A percentile compares a stretch with the other conserved stretches of the same genome.
Conservation (phyloP, 2,329 filamentous ascomycete genomes). For the Trichoderma guizhouense region DNA sequence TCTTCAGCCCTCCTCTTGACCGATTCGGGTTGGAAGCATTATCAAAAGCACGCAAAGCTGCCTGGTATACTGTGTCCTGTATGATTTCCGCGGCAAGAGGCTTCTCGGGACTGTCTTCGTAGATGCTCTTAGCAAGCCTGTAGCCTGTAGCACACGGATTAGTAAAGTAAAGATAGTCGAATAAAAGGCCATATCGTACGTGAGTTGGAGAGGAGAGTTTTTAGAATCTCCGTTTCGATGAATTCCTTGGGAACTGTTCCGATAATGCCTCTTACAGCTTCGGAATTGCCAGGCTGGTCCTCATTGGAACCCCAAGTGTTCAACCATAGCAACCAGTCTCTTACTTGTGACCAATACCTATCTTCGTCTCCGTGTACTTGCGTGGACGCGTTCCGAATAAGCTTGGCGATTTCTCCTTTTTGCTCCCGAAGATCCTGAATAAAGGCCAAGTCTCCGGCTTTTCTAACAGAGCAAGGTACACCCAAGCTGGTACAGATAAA, state of each 20-base stretch:
- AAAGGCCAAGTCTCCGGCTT: constrained; percentile 61
- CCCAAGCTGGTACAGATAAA: constrained; percentile 53
- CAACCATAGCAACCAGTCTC: constrained; percentile 69
- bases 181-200: constrained; percentile 43
- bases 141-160: constrained; percentile 47
- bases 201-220: constrained; percentile 58
- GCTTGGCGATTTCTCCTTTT: constrained; percentile 52
- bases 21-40: constrained; percentile 79
- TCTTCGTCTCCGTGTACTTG: constrained; percentile 58
- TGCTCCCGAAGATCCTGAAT: constrained; percentile 64
- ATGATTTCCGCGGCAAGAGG: constrained; percentile 51
- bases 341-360: constrained; percentile 57
- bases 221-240: constrained; percentile 70
- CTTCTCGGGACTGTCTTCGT: constrained; percentile 48
- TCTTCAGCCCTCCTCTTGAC: constrained; percentile 72
- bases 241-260: constrained; percentile 57
- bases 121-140: constrained; percentile 59
- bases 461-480: constrained; percentile 48
- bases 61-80: constrained; percentile 58
- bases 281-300: constrained; percentile 17
- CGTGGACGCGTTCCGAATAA: constrained; percentile 52
- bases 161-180: constrained; percentile 7
- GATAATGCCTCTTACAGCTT: constrained; percentile 58
- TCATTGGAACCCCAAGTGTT: constrained; percentile 61
- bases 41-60: constrained; percentile 70